A percentile compares a stretch with the other conserved stretches of the same genome.
phyloP scores from a whole-genome alignment of 352 stramenopile species.

The Ophiocytium majus region DNA sequence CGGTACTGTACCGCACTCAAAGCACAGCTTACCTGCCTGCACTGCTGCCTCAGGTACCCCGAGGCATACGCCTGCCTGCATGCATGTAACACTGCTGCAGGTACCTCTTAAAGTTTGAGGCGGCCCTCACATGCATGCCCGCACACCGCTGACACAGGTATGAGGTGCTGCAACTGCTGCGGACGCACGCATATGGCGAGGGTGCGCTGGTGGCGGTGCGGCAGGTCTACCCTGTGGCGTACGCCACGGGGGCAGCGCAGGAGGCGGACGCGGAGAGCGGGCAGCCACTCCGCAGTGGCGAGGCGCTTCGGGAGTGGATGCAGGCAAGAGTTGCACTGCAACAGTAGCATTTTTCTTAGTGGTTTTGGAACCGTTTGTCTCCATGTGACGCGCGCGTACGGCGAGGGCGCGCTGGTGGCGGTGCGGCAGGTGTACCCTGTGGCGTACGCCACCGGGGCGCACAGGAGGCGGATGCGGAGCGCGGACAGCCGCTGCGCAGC shows the following conservation, averaged over 20 bases:
- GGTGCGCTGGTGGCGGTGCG: conserved; percentile 68
- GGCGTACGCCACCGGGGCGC: conserved; percentile 70
- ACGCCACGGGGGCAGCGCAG: conserved; percentile 61
- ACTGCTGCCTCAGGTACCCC: too few species aligned
- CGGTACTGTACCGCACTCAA: too few species aligned
- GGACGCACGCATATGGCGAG: conserved; percentile 83
- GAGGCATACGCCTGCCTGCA: too few species aligned
- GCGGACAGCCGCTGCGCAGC: not conserved
- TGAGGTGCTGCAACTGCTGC: conserved; percentile 87
- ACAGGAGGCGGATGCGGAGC: conserved; percentile 34
- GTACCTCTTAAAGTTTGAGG: not conserved
- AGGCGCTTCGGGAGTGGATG: not conserved
- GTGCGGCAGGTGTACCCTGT: conserved; percentile 75
- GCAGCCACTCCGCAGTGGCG: not conserved
- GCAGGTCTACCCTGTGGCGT: conserved; percentile 73
- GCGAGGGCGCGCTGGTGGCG: conserved; percentile 63
- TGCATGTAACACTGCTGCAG: too few species aligned
- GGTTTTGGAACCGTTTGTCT: too few species aligned
- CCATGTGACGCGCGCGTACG: conserved; percentile 89
- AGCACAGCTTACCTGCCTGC: too few species aligned
- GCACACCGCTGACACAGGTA: conserved; percentile 65
- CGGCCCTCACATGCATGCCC: not conserved
- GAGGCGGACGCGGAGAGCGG: not conserved
- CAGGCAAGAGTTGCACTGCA: too few species aligned
- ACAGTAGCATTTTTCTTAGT: too few species aligned